Conservation (phyloP, 768 basidiomycete genomes). For the Udeniomyces megalosporus region DNA sequence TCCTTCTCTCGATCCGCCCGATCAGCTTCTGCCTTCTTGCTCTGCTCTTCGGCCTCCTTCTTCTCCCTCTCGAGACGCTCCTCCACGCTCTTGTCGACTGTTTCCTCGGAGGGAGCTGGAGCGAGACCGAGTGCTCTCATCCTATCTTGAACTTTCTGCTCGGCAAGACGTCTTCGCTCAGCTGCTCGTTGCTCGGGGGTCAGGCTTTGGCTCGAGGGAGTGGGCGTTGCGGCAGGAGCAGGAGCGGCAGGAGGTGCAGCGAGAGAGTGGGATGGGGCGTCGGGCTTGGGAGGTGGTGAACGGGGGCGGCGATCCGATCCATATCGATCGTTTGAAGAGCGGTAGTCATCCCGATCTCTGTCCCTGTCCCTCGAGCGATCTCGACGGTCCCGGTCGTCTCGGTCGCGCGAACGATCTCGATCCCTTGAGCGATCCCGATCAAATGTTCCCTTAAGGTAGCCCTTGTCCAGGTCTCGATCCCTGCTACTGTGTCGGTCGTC, state of each 20-base stretch:
- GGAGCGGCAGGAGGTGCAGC: constrained; percentile 18
- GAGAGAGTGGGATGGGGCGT: constrained; percentile 32
- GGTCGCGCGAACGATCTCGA: constrained; percentile 27
- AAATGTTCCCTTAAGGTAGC: constrained; percentile 17
- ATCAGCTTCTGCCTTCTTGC: constrained; percentile 56
- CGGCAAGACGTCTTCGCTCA: constrained; percentile 60
- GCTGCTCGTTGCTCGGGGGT: constrained; percentile 67
- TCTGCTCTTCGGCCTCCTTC: constrained; percentile 79
- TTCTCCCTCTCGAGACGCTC: constrained; percentile 71
- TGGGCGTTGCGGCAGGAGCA: constrained; percentile 36
- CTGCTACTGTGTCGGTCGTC: constrained; percentile 34
- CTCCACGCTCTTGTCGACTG: constrained; percentile 63
- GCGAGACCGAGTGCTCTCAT: constrained; percentile 66
- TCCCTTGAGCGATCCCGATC: constrained; percentile 34
- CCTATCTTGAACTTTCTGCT: constrained; percentile 63
- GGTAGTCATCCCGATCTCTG: constrained; percentile 17
- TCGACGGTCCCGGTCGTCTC: constrained; percentile 36
- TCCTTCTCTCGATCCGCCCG: constrained; percentile 61
- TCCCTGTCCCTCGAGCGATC: constrained; percentile 25
- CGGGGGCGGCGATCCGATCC: constrained; percentile 22
- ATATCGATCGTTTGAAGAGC: constrained; percentile 28
- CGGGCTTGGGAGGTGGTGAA: constrained; percentile 37
- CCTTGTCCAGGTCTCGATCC: constrained; percentile 13
- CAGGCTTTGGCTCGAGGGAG: constrained; percentile 43
- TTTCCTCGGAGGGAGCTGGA: constrained; percentile 19